Conservation (phyloP, 331 rosid genomes). For the Phaseolus coccineus region DNA sequence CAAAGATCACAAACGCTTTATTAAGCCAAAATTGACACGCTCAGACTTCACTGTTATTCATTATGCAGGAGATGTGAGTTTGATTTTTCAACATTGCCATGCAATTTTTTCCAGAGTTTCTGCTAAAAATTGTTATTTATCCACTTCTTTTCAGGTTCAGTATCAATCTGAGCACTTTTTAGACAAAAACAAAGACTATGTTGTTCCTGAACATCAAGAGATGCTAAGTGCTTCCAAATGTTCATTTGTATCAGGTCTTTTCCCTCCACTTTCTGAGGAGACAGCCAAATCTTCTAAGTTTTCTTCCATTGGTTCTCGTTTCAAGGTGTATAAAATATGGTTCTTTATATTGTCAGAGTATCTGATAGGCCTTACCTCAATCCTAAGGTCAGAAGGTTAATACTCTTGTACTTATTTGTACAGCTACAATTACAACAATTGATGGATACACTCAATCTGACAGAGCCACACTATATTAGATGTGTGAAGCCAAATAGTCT, state of each 20-base stretch:
- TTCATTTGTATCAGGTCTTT: slow-evolving; percentile 81
- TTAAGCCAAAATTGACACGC: slow-evolving; percentile 89
- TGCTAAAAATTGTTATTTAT: slow-evolving; percentile 40
- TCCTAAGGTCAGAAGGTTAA: slow-evolving; percentile 41
- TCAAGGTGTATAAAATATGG: slow-evolving; percentile 64
- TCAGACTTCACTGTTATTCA: slow-evolving; percentile 86
- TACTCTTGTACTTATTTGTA: slow-evolving; percentile 49
- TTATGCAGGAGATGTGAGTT: slow-evolving; percentile 92
- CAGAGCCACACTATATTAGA: slow-evolving; percentile 94
- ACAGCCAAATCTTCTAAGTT: slow-evolving; percentile 80
- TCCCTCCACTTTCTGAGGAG: slow-evolving; percentile 83
- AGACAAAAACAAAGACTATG: slow-evolving; percentile 94
- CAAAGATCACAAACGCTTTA: slow-evolving; percentile 86
- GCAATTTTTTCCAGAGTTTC: slow-evolving; percentile 15
- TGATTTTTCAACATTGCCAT: slow-evolving; percentile 40
- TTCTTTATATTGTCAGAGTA: slow-evolving; percentile 39
- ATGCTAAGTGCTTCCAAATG: slow-evolving; percentile 84
- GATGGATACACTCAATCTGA: slow-evolving; percentile 80
- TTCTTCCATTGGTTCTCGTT: slow-evolving; percentile 91
- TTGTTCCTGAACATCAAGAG: slow-evolving; percentile 92
- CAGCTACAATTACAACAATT: slow-evolving; percentile 94
- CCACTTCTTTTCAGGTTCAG: slow-evolving; percentile 71
- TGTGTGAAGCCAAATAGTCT: slow-evolving; percentile 87
- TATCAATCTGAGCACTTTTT: slow-evolving; percentile 88
- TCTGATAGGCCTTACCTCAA: slow-evolving; percentile 41